phyloP scores from a whole-genome alignment of 2,329 filamentous ascomycete genomes.

The Colletotrichum sp. region DNA sequence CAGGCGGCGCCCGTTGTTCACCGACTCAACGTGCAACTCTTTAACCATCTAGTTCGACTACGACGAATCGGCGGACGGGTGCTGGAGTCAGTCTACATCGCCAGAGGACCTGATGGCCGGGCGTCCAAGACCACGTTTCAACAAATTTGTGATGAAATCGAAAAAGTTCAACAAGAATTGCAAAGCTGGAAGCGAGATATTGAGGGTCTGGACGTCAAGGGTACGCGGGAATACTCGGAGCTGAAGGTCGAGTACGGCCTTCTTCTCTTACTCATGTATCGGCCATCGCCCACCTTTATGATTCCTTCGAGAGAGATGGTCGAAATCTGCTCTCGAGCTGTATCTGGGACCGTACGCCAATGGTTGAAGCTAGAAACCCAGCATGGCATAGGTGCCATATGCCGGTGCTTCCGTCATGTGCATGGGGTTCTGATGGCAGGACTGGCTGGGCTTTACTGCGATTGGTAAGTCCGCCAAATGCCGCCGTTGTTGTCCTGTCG shows the following conservation, averaged over 20 bases:
- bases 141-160: constrained; percentile 23
- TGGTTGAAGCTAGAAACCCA: constrained; percentile 21
- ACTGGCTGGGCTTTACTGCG: constrained; percentile 26
- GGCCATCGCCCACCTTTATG: constrained; percentile 28
- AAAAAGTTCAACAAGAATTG: constrained; percentile 19
- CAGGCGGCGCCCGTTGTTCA: constrained; percentile 15
- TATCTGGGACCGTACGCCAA: constrained; percentile 22
- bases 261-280: constrained; percentile 23
- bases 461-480: constrained; percentile 22
- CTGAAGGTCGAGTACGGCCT: constrained; percentile 27
- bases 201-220: constrained; percentile 19
- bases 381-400: constrained; percentile 22
- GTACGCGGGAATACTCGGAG: constrained; percentile 25
- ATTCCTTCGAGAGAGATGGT: constrained; percentile 26
- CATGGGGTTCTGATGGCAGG: constrained; percentile 24
- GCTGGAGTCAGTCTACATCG: constrained; percentile 28
- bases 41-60: constrained; percentile 18
- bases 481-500: not conserved
- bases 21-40: constrained; percentile 15
- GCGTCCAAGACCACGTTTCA: constrained; percentile 24
- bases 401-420: constrained; percentile 23
- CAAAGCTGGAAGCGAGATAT: constrained; percentile 24
- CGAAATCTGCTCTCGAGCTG: constrained; percentile 23
- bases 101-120: constrained; percentile 23
- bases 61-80: constrained; percentile 25